These are phyloP conservation scores for Suhomyces panamericanus DNA, from an alignment of 1,139 yeast species.

Conservation along the genomic window DNA sequence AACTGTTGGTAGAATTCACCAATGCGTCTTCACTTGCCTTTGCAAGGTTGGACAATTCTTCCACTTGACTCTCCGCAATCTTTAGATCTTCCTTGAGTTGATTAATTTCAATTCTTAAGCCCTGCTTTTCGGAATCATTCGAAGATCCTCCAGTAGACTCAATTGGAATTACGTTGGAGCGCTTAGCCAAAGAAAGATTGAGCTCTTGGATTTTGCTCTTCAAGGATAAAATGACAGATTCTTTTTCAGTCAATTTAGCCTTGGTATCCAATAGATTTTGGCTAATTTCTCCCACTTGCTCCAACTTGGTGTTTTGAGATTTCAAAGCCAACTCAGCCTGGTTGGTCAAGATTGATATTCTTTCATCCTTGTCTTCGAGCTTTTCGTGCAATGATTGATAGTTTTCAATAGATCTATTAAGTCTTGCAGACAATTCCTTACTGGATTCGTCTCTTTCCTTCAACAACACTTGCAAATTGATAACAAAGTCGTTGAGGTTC, in stretches of 20 bases:
- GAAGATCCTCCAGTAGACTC: conserved; percentile 2
- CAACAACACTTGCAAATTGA: conserved; percentile 60
- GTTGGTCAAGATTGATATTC: conserved; percentile 44
- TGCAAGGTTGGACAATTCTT: conserved; percentile 40
- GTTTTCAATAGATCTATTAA: conserved; percentile 50
- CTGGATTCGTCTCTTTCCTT: conserved; percentile 61
- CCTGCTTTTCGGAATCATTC: conserved; percentile 13
- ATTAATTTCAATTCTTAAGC: conserved; percentile 28
- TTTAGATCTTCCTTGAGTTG: conserved; percentile 39
- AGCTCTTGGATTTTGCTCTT: conserved; percentile 25
- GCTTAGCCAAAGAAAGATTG: conserved; percentile 11
- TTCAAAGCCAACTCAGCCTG: conserved; percentile 59
- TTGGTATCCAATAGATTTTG: conserved; percentile 44
- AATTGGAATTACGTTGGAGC: conserved; percentile 6
- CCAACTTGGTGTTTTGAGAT: conserved; percentile 68
- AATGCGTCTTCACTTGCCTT: conserved; percentile 46
- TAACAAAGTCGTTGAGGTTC: conserved; percentile 58
- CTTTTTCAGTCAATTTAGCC: conserved; percentile 37
- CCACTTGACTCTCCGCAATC: conserved; percentile 40
- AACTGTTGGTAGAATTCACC: conserved; percentile 38
- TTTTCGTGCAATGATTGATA: conserved; percentile 54
- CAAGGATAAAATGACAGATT: conserved; percentile 22
- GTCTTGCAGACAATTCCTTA: conserved; percentile 51
- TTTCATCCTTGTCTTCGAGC: conserved; percentile 52
- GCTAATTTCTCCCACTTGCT: conserved; percentile 54